Evolutionary conservation across 305 asterid species (phyloP).

Genomic region (Fraxinus baroniana): DNA sequence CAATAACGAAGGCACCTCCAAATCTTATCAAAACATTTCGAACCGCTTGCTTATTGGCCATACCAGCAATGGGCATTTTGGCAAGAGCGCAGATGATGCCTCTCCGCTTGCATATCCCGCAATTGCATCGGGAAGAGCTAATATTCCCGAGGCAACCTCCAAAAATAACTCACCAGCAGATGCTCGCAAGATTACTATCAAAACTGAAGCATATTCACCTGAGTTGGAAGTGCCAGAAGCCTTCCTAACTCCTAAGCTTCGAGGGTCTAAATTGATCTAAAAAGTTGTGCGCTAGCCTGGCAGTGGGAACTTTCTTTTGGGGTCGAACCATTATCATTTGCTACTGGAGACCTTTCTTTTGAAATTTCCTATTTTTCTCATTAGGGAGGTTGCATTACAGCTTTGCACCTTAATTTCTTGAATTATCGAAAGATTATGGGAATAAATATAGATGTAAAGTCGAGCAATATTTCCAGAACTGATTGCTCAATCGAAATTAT

Average conservation of each 20-base stretch:
- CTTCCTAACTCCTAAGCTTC: slow-evolving; percentile 10
- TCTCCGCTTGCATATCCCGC: neutral
- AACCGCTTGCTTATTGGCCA: neutral
- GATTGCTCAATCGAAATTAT: neutral
- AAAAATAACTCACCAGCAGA: neutral
- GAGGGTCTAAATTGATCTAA: slow-evolving; percentile 14
- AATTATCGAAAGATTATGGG: neutral
- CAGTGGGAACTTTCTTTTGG: neutral
- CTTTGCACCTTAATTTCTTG: neutral
- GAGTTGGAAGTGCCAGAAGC: slow-evolving; percentile 11
- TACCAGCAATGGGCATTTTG: neutral
- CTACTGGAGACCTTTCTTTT: neutral
- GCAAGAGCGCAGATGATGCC: slow-evolving; percentile 14
- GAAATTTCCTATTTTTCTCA: neutral
- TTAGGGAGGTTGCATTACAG: neutral
- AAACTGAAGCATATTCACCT: slow-evolving; percentile 28
- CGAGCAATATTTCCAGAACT: neutral
- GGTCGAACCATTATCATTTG: neutral
- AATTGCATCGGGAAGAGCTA: slow-evolving; percentile 3
- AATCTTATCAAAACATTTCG: slow-evolving; percentile 4
- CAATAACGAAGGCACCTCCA: neutral
- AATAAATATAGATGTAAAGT: neutral
- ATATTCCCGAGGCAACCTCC: slow-evolving; percentile 1
- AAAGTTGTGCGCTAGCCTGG: neutral
- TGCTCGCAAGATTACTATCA: neutral